phyloP scores from a whole-genome alignment of 2,329 filamentous ascomycete species.

The Cytospora chrysosperma region DNA sequence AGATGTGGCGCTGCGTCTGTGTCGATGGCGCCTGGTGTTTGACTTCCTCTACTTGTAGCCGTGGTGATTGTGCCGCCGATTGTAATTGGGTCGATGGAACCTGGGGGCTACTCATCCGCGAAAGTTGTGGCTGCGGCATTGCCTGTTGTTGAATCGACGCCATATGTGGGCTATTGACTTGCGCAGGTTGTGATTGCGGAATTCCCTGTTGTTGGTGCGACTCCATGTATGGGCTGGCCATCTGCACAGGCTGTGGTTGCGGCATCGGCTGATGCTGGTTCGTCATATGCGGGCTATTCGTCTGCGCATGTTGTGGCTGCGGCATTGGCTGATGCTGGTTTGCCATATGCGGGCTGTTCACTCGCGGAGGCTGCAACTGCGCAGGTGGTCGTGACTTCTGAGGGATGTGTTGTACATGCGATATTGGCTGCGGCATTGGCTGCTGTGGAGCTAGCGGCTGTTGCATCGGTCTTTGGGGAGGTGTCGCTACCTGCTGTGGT shows the following conservation, averaged over 20 bases:
- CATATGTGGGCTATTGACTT: slow-evolving; percentile 6
- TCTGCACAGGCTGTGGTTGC: slow-evolving; percentile 16
- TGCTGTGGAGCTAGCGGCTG: slow-evolving; percentile 27
- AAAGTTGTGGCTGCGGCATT: slow-evolving; percentile 6
- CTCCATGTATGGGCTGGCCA: slow-evolving; percentile 8
- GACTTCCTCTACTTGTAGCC: slow-evolving; percentile 4
- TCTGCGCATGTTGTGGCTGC: slow-evolving; percentile 16
- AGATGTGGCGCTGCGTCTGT: slow-evolving; percentile 4
- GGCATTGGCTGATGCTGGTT: slow-evolving; percentile 22
- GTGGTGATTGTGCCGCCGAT: background rate
- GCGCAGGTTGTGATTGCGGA: slow-evolving; percentile 11
- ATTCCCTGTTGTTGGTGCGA: slow-evolving; percentile 23
- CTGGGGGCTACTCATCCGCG: slow-evolving; percentile 4
- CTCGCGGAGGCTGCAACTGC: slow-evolving; percentile 16
- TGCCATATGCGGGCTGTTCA: slow-evolving; percentile 5
- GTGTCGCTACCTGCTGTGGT: slow-evolving; percentile 34
- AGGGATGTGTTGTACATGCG: slow-evolving; percentile 28
- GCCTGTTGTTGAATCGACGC: background rate
- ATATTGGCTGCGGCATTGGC: slow-evolving; percentile 33
- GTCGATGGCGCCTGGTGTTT: background rate
- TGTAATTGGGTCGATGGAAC: slow-evolving; percentile 12
- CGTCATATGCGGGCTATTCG: slow-evolving; percentile 9
- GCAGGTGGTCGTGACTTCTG: slow-evolving; percentile 21
- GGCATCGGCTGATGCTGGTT: slow-evolving; percentile 21
- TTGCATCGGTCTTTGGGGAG: slow-evolving; percentile 22